These are phyloP conservation scores for Boletellus sp. DNA, from an alignment of 1,284 basidiomycete genomes.

Conservation along the genomic window DNA sequence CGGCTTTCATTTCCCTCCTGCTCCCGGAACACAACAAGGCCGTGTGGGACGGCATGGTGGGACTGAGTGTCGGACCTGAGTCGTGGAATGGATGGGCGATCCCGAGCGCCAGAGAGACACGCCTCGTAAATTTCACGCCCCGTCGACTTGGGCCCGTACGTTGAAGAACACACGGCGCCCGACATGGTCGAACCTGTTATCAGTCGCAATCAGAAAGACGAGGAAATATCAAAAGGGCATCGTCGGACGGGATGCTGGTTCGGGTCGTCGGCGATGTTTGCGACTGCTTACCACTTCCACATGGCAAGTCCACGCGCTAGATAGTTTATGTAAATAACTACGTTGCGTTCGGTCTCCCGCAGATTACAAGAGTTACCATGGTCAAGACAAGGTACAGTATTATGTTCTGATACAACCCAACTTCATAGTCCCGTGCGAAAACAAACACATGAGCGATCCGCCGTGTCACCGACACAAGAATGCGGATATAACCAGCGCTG, in stretches of 20 bases:
- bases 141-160: slow-evolving; percentile 26
- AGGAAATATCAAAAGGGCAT: slow-evolving; percentile 30
- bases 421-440: slow-evolving; percentile 28
- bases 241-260: slow-evolving; percentile 17
- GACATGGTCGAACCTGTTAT: slow-evolving; percentile 24
- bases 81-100: slow-evolving; percentile 54
- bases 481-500: slow-evolving; percentile 30
- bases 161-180: slow-evolving; percentile 18
- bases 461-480: slow-evolving; percentile 32
- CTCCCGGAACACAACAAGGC: slow-evolving; percentile 59
- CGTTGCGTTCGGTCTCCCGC: slow-evolving; percentile 9
- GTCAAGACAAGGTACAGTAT: slow-evolving; percentile 19
- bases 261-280: slow-evolving; percentile 27
- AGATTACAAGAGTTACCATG: slow-evolving; percentile 14
- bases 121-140: slow-evolving; percentile 51
- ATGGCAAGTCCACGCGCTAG: slow-evolving; percentile 15
- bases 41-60: slow-evolving; percentile 41
- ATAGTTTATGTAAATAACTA: slow-evolving; percentile 34
- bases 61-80: slow-evolving; percentile 51
- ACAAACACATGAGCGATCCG: slow-evolving; percentile 2
- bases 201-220: slow-evolving; percentile 13
- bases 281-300: slow-evolving; percentile 27
- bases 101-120: slow-evolving; percentile 48
- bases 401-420: slow-evolving; percentile 19
- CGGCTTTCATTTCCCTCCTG: slow-evolving; percentile 59